Base-by-base conservation (phyloP, 2,329 filamentous ascomycete species). In the Microdochium nivale region DNA sequence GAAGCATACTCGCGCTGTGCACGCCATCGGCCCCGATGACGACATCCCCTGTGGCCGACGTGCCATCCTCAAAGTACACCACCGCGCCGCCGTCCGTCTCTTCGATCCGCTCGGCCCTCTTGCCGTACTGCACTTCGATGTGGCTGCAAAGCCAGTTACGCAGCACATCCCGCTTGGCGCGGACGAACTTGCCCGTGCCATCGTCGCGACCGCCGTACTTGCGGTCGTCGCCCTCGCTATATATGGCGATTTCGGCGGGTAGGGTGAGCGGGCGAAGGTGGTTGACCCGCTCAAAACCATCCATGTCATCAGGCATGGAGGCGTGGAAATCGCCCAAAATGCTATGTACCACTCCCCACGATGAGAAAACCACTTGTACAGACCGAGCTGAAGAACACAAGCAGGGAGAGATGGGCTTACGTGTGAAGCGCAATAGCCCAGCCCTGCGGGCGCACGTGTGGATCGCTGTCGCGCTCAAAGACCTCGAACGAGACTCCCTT, bases 401-500 rank as follows among this genome's bases (percentile, higher is more conserved):
- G 11, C 40, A 30, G 27, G 5, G 14, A 5, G 35, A 14, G 35
- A 5, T 43, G 14, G 19, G n/a, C 49, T 25, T 46, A 52, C 51
- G 27, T 49, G 23, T 52, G 51, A 5, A 52, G 48, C 10, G 32
- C 48, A 11, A 54, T 50, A 0, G 50, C 50, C 32, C 48, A 54
- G 24, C 53, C 53, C 40, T 54, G 53, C 9, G 35, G 23, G 4
- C 49, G 48, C 2, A 37, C n/a, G 7, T 52, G 25, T 3, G 23
- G 13, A 14, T 47, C 30, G 23, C 21, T 33, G 24, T 33, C 51
- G 9, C 48, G 40, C 35, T 54, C 53, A 40, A 51, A 54, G 16
- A 54, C 35, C 14, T 52, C 30, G 25, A 44, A 54, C 3, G 51
- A 40, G 19, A 52, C n/a, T 2, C 49, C 47, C 10, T 54, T 49